Evolutionary conservation across 1,284 basidiomycete genomes (phyloP), one percentile per base, ranked within the genome.

Genomic region (Tylopilus orsonianus): DNA sequence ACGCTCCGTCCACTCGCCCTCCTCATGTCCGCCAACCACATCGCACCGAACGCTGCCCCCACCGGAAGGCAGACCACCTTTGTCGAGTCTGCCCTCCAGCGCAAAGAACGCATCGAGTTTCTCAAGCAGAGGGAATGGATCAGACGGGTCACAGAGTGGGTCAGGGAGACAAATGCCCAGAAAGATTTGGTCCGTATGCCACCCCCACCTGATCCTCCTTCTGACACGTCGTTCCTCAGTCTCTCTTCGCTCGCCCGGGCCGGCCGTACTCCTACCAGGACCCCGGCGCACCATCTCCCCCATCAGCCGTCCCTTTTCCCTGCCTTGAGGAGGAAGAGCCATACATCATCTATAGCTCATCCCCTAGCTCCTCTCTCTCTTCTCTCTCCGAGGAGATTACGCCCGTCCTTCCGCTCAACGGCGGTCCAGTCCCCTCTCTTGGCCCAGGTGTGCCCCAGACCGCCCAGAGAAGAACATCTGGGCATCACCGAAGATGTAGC

Each of bases 141-240:
- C 1, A 51, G 65, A 13, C 68, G 65, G 18, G 67, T 67, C 53
- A 56, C 67, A 1, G 67, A 69, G 51, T 70, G 68, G 68, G 66
- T 70, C 0, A 65, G 56, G 20, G 56, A 66, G 27, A 67, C 67
- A 3, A 67, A 48, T n/a, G 57, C 58, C 1, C 66, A 59, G 32
- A 62, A 68, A 9, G 54, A 57, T 18, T 16, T 37, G 1, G 66
- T 67, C 3, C 32, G 12, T 10, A 13, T 6, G 5, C 9, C 2
- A 18, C 8, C 7, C 0, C 16, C n/a, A 42, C 24, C 50, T 44
- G 5, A 13, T 4, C 0, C 4, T 12, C 4, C 0, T 3, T 1
- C 16, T 13, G 18, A 18, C 13, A 22, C 39, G 18, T 14, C 26
- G n/a, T 35, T 19, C 18, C 1, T 2, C 23, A 68, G 67, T 48